Conservation (phyloP, 1,139 yeast genomes). For the Yamadazyma dushanensis region DNA sequence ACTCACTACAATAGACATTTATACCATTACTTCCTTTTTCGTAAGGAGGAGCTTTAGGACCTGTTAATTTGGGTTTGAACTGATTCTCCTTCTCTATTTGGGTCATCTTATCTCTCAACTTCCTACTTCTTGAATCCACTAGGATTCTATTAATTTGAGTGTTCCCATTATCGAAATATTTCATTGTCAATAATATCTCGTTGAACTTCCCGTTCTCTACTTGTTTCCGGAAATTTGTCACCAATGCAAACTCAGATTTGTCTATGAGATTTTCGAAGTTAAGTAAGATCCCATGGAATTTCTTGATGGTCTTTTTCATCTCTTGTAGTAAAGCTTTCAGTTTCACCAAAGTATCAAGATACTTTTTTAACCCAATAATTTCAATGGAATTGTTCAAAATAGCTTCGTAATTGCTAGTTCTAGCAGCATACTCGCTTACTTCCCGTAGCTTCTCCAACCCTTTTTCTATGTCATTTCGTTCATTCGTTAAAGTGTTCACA, state of each 20-base stretch:
- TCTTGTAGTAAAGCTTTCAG: slow-evolving; percentile 34
- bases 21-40: slow-evolving; percentile 68
- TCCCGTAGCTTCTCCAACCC: slow-evolving; percentile 61
- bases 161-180: slow-evolving; percentile 38
- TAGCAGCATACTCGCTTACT: slow-evolving; percentile 65
- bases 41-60: slow-evolving; percentile 47
- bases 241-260: slow-evolving; percentile 45
- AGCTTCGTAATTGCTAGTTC: slow-evolving; percentile 54
- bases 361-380: slow-evolving; percentile 36
- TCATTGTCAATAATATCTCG: slow-evolving; percentile 35
- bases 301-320: slow-evolving; percentile 40
- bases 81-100: slow-evolving; percentile 21
- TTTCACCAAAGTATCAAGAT: slow-evolving; percentile 35
- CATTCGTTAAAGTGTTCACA: slow-evolving; percentile 56
- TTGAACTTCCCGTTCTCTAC: slow-evolving; percentile 18
- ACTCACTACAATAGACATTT: slow-evolving; percentile 52
- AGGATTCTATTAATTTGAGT: slow-evolving; percentile 42
- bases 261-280: slow-evolving; percentile 48
- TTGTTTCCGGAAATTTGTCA: slow-evolving; percentile 30
- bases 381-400: slow-evolving; percentile 41
- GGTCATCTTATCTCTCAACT: slow-evolving; percentile 44
- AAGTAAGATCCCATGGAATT: slow-evolving; percentile 50
- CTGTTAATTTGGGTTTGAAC: slow-evolving; percentile 15
- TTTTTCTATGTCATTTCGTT: slow-evolving; percentile 59
- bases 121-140: slow-evolving; percentile 45